Base-by-base conservation (phyloP, 768 basidiomycete species). In the Termitomyces sp. region DNA sequence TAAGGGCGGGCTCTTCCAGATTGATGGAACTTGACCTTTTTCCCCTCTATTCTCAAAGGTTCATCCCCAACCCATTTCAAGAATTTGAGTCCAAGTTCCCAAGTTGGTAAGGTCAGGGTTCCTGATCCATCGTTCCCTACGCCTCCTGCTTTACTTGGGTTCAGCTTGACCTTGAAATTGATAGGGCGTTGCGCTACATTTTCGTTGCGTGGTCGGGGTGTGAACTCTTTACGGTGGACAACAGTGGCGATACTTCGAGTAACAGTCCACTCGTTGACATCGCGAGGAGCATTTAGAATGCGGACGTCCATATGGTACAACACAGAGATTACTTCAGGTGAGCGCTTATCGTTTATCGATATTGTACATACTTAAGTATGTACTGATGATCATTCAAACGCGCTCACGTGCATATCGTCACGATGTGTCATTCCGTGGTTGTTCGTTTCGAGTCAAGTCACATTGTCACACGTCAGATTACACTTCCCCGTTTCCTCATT, bases 91-190 rank as follows among this genome's bases (percentile, higher is more conserved):
- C 80, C 85, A 32, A 81, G 62, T 0, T 64, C 58, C 4, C 47
- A 59, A 4, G 65, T 67, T 4, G 80, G 79, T 3, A 83, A 51
- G 1, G 71, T 78, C 43, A 82, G 57, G 10, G 60, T 59, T 4
- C 79, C 79, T 24, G 70, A 72, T 1, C 87, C 86, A 62, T 82
- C 73, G 66, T 90, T 88, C 10, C 80, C 72, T 16, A 82, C 74
- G 4, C 82, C 82, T 9, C 75, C 76, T 0, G 74, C 72, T 53
- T 70, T 70, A 59, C 77, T 78, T 53, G 70, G 64, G 51, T 83
- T 78, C n/a, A 91, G 72, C 18, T 51, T 64, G 54, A 92, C 80
- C 44, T 71, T 62, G 70, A 91, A 92, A 60, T 92, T 91, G 36
- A 87, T 74, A 6, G 62, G 61, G 22, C 66, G 66, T 38, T 65